Evolutionary conservation across 768 basidiomycete genomes (phyloP).

Genomic region (Daedaleopsis sinensis): DNA sequence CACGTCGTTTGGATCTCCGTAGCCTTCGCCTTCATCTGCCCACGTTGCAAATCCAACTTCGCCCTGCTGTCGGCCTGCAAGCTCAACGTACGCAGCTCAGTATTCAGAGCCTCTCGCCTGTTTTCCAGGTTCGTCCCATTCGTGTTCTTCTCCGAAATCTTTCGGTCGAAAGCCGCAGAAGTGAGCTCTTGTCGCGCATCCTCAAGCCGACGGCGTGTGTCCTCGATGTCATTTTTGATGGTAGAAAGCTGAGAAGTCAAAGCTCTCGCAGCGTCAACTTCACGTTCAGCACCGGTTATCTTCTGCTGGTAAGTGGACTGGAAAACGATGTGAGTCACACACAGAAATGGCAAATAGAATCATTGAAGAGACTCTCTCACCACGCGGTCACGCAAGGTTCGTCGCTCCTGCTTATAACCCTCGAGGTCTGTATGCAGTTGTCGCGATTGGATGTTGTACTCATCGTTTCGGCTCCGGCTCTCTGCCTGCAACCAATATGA

Average conservation of each 20-base stretch:
- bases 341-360: neutral
- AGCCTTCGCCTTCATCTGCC: conserved; percentile 65
- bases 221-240: conserved; percentile 65
- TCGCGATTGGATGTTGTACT: conserved; percentile 62
- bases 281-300: conserved; percentile 54
- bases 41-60: conserved; percentile 72
- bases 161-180: conserved; percentile 65
- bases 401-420: conserved; percentile 54
- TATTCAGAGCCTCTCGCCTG: conserved; percentile 66
- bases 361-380: conserved; percentile 39
- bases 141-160: conserved; percentile 53
- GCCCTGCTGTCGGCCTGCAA: conserved; percentile 83
- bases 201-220: conserved; percentile 62
- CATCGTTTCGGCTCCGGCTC: conserved; percentile 56
- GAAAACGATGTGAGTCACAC: neutral
- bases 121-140: conserved; percentile 67
- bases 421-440: conserved; percentile 59
- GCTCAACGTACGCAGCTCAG: conserved; percentile 71
- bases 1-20: conserved; percentile 72
- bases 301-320: conserved; percentile 42
- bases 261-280: conserved; percentile 58
- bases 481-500: conserved; percentile 47
- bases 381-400: conserved; percentile 56
- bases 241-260: conserved; percentile 57
- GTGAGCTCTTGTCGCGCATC: conserved; percentile 63